Base-by-base conservation (phyloP, 2,329 filamentous ascomycete genomes). In the Leptosphaerulina australis region DNA sequence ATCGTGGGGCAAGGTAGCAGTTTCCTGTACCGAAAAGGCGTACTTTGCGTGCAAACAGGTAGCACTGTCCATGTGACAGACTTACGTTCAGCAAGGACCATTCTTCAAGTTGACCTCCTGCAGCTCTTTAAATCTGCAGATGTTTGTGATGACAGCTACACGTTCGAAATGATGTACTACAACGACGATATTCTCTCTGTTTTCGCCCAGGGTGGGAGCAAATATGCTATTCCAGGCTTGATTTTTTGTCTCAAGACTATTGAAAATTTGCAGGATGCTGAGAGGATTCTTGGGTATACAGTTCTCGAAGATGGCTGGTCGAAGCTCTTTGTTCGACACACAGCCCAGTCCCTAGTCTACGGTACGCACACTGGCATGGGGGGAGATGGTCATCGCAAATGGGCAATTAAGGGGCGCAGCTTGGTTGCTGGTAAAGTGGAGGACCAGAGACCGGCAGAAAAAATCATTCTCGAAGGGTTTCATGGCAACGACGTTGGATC, bases 271-370 rank as follows among this genome's bases (percentile, higher is more conserved):
- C 12, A 53, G 18, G 36, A 69, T 66, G 11, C 66, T 67, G 24
- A 71, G 48, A 36, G 65, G 69, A 85, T 30, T 63, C 74, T 69
- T 9, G 50, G 37, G 21, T 31, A 44, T n/a, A 44, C 69, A 24
- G 21, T 31, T 15, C 40, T 70, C 2, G 55, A 29, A 1, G 7
- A 53, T 22, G 58, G 58, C 7, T 12, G 79, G 79, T 20, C 76
- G 21, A 84, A 81, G 52, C 71, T 91, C 1, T 89, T 91, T 66
- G 86, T 88, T 3, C 81, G 88, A 8, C 87, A 90, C 54, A 83
- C 84, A 50, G 61, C 68, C 1, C 63, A 77, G 1, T 85, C 82
- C 65, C 75, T 91, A 2, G 87, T 86, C 62, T 88, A 83, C 58
- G 88, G 87, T 4, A 86, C 84, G 0, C 82, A 85, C 66, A 84